Evolutionary conservation across 805 yeast species (phyloP).

Genomic region (Geotrichum ghanense): DNA sequence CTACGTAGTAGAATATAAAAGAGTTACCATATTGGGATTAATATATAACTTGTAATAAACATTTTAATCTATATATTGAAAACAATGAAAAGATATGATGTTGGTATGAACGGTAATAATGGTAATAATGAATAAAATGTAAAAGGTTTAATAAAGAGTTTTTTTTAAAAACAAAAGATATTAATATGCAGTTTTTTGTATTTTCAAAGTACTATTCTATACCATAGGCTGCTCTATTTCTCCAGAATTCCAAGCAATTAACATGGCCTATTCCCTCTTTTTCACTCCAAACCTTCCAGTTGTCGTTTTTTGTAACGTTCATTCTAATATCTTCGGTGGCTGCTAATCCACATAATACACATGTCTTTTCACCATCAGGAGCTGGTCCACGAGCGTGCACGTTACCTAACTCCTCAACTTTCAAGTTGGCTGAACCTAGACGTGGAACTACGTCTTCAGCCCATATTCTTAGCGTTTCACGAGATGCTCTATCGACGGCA

Average conservation of each 20-base stretch:
- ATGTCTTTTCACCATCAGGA: constrained; percentile 4
- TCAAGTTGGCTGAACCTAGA: background rate
- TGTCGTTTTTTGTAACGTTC: constrained; percentile 7
- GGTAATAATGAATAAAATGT: no score
- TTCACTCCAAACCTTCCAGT: background rate
- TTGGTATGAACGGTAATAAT: no score
- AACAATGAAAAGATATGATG: no score
- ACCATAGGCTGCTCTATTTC: constrained; percentile 12
- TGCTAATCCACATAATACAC: constrained; percentile 16
- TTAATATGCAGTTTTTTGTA: background rate
- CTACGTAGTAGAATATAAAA: no score
- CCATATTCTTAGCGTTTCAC: constrained; percentile 15
- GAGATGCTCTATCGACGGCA: constrained; percentile 15
- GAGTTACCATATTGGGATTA: no score
- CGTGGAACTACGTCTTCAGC: background rate
- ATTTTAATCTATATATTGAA: no score
- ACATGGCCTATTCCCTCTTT: constrained; percentile 14
- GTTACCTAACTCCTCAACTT: background rate
- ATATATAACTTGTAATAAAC: no score
- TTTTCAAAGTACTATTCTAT: constrained; percentile 1
- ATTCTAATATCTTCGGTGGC: constrained; percentile 15
- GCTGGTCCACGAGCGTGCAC: background rate
- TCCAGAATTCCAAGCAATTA: constrained; percentile 15
- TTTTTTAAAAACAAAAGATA: background rate
- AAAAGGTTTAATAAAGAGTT: constrained; percentile 4